These are phyloP conservation scores for Quercus glauca DNA, from an alignment of 306 rosid species.

Conservation along the genomic window DNA sequence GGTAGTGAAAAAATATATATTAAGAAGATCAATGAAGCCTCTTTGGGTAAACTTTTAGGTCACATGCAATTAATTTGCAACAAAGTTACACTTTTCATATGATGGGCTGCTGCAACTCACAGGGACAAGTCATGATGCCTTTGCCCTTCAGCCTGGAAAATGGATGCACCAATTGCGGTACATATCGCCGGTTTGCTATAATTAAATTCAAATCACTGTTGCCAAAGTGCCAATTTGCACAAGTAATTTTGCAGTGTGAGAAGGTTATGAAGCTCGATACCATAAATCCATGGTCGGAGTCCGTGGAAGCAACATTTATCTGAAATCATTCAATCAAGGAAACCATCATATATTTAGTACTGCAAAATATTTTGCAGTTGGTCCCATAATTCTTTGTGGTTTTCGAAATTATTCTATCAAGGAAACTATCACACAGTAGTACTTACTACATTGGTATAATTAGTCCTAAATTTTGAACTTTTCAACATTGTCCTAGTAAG, in stretches of 20 bases:
- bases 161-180: slow-evolving; percentile 14
- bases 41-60: no score
- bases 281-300: slow-evolving; percentile 52
- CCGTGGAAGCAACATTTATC: slow-evolving; percentile 39
- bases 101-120: slow-evolving; percentile 11
- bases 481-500: slow-evolving; percentile 19
- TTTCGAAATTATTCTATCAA: slow-evolving; percentile 15
- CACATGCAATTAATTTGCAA: not conserved
- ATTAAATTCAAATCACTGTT: not conserved
- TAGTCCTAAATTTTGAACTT: slow-evolving; percentile 7
- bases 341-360: not conserved
- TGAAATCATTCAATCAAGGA: slow-evolving; percentile 11
- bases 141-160: slow-evolving; percentile 18
- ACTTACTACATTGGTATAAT: not conserved
- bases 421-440: slow-evolving; percentile 20
- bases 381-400: slow-evolving; percentile 19
- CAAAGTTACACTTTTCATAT: not conserved
- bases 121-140: slow-evolving; percentile 26
- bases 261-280: slow-evolving; percentile 47
- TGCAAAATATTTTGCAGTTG: not conserved
- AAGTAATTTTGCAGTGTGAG: slow-evolving; percentile 23
- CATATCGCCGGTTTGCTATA: not conserved
- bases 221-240: slow-evolving; percentile 17
- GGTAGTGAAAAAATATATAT: no score
- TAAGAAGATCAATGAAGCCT: no score